phyloP scores from a whole-genome alignment of 441 rosid genomes.

The Caryocar brasiliense region DNA sequence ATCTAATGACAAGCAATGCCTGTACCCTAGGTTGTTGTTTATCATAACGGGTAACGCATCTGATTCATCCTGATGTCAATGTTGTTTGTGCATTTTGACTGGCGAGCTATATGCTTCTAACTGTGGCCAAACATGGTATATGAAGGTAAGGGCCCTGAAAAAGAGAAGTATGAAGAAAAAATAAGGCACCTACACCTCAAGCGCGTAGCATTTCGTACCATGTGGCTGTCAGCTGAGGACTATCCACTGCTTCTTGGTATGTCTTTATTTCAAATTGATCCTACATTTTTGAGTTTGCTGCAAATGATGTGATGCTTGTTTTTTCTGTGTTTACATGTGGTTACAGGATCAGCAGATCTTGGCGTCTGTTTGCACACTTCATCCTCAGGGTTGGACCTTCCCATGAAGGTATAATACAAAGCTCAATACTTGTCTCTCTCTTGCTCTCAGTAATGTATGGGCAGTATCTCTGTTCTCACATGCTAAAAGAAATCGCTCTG shows the following conservation, averaged over 20 bases:
- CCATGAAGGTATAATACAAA: slow-evolving; percentile 65
- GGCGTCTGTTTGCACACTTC: slow-evolving; percentile 98
- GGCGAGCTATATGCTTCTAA: slow-evolving; percentile 1
- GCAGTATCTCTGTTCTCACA: not conserved
- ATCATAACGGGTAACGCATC: slow-evolving; percentile 65
- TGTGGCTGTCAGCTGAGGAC: slow-evolving; percentile 95
- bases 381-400: slow-evolving; percentile 95
- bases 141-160: slow-evolving; percentile 93
- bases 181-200: slow-evolving; percentile 67
- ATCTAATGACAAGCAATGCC: slow-evolving; percentile 33
- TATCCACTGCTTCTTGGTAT: slow-evolving; percentile 86
- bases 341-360: slow-evolving; percentile 79
- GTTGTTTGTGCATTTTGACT: too few species aligned
- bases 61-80: slow-evolving; percentile 1
- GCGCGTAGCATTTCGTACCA: slow-evolving; percentile 89
- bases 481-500: not conserved
- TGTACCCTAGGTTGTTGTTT: slow-evolving; percentile 71
- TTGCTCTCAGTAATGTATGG: too few species aligned
- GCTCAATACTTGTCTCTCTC: not conserved
- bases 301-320: slow-evolving; percentile 1
- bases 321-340: not conserved
- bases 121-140: not conserved
- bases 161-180: slow-evolving; percentile 79
- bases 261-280: not conserved
- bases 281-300: not conserved